Evolutionary conservation across 371 early-diverging fungal species (phyloP), one percentile per base, ranked within the genome.

Genomic region (Furculomyces boomerangus): DNA sequence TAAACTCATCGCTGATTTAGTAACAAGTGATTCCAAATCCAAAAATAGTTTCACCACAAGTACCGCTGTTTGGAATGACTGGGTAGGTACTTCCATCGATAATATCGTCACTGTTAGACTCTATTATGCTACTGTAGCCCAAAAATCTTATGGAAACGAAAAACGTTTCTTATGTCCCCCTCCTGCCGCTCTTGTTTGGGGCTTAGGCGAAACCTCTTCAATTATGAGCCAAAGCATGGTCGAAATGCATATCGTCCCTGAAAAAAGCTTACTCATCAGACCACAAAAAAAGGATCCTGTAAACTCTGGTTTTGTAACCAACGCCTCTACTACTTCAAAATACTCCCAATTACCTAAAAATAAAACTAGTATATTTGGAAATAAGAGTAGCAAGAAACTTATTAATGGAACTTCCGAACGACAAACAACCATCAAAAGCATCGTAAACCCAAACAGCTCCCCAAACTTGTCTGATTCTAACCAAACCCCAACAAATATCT

Each of bases 61-160:
- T n/a, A n/a, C n/a, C 39, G 14, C 45, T 24, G 45, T 28, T 7
- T 50, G 50, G 50, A 25, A 50, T 8, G 28, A 25, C n/a, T 30
- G 25, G 25, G 29, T 50, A 3, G 50, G 50, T 3, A 27, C 14
- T 3, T 50, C 29, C 29, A 50, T 50, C n/a, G 53, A 53, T 1
- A 67, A 68, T 62, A 56, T 63, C 40, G 68, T 68, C 22, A 61
- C 67, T n/a, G 67, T 68, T 8, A 68, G 61, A n/a, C 63, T 66
- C 54, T 67, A 64, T 55, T 65, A 68, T 20, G 67, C 68, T 5
- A 29, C 68, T 0, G 68, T 67, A 14, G 88, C 85, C 3, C 88
- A 88, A 62, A 88, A 88, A 67, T 86, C 86, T 1, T 88, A 88
- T 60, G 88, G 88, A n/a, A 76, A 79, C 50, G 88, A 88, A 58